Conservation (phyloP, 352 stramenopile species). For the Halophytophthora batemanensis region DNA sequence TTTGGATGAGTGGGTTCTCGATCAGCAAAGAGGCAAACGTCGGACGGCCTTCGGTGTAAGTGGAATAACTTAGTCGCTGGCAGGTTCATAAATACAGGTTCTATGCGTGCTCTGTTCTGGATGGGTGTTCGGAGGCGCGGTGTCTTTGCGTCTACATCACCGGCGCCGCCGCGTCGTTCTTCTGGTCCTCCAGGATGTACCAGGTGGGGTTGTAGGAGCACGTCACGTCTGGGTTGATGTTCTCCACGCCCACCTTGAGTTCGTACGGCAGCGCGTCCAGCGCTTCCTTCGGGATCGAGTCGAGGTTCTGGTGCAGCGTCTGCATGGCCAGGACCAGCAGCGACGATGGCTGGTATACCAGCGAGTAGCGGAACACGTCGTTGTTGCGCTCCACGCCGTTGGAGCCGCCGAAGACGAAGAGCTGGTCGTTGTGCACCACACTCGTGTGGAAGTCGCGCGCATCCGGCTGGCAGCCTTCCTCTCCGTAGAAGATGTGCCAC, state of each 20-base stretch:
- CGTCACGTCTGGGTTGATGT: slow-evolving; percentile 71
- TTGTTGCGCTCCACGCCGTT: slow-evolving; percentile 85
- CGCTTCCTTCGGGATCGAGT: slow-evolving; percentile 35
- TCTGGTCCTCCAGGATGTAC: slow-evolving; percentile 56
- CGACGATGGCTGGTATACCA: slow-evolving; percentile 56
- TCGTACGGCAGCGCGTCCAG: slow-evolving; percentile 57
- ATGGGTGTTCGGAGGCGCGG: slow-evolving; percentile 1
- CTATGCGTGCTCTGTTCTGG: slow-evolving; percentile 3
- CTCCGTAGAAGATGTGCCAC: slow-evolving; percentile 59
- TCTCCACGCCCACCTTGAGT: slow-evolving; percentile 55
- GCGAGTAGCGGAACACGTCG: slow-evolving; percentile 68
- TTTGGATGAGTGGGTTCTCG: not conserved
- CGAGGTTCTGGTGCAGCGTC: slow-evolving; percentile 44
- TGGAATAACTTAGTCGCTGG: slow-evolving; percentile 37
- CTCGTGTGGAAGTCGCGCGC: slow-evolving; percentile 81
- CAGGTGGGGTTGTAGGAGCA: slow-evolving; percentile 63
- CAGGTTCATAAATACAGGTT: slow-evolving; percentile 46
- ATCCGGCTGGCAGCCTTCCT: slow-evolving; percentile 66
- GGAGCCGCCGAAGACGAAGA: slow-evolving; percentile 82
- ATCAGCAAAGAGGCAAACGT: not conserved
- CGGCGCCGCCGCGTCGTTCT: slow-evolving; percentile 26
- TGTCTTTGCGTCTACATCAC: slow-evolving; percentile 39
- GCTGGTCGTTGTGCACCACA: slow-evolving; percentile 66
- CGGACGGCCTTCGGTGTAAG: not conserved
- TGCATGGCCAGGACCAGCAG: slow-evolving; percentile 74